Conservation (phyloP, 2,329 filamentous ascomycete species). For the Exserohilum turcica region DNA sequence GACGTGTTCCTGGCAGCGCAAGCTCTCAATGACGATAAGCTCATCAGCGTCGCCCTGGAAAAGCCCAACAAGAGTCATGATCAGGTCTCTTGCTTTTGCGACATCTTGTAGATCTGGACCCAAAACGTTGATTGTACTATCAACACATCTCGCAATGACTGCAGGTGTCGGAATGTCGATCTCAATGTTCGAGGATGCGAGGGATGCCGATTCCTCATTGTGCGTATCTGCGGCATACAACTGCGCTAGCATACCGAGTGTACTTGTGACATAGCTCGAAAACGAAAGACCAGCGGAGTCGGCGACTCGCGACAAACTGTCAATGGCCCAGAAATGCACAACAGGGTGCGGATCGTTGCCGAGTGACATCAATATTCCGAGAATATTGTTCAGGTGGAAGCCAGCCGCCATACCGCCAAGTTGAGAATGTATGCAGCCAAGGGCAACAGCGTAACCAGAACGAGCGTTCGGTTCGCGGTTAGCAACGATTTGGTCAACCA, state of each 20-base stretch:
- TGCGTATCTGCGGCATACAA: conserved; percentile 91
- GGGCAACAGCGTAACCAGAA: conserved; percentile 90
- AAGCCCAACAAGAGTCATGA: conserved; percentile 81
- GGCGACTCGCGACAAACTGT: conserved; percentile 82
- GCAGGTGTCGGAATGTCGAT: conserved; percentile 81
- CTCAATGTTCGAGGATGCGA: conserved; percentile 88
- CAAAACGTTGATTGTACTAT: conserved; percentile 95
- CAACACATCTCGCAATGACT: conserved; percentile 83
- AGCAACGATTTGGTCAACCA: conserved; percentile 91
- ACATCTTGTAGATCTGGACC: conserved; percentile 94
- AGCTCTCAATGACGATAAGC: conserved; percentile 73
- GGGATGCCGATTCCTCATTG: conserved; percentile 78
- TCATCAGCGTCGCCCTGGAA: conserved; percentile 77
- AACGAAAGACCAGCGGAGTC: conserved; percentile 94
- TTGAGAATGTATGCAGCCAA: conserved; percentile 92
- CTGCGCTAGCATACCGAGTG: conserved; percentile 90
- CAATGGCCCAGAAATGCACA: conserved; percentile 95
- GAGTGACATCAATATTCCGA: conserved; percentile 97
- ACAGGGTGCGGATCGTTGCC: conserved; percentile 93
- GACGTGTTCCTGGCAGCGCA: conserved; percentile 86
- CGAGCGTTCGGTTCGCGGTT: conserved; percentile 92
- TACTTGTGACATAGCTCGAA: conserved; percentile 85
- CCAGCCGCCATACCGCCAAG: conserved; percentile 97
- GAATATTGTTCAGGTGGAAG: conserved; percentile 93
- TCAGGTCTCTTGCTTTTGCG: conserved; percentile 87